Percentiles rank a stretch among this genome's conserved stretches.
These are phyloP conservation scores for Cryphonectria parasitica DNA, from an alignment of 2,329 filamentous ascomycete species.

Conservation along the genomic window DNA sequence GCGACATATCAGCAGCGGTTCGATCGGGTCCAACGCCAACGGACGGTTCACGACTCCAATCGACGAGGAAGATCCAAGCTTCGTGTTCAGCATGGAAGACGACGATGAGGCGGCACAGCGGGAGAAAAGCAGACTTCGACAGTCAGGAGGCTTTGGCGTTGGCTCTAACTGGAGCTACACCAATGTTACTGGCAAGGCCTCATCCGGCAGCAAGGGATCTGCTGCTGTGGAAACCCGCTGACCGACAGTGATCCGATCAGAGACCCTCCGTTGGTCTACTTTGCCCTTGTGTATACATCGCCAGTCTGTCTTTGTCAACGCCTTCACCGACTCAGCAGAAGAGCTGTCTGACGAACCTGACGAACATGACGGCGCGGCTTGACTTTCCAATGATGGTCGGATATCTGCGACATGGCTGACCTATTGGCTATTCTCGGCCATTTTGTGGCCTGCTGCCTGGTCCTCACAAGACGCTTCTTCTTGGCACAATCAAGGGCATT, in stretches of 20 bases:
- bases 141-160: slow-evolving; percentile 45
- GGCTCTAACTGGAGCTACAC: slow-evolving; percentile 49
- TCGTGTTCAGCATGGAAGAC: slow-evolving; percentile 69
- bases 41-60: slow-evolving; percentile 67
- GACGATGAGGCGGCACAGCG: slow-evolving; percentile 56
- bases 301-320: neutral
- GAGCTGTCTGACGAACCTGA: neutral
- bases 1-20: slow-evolving; percentile 63
- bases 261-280: neutral
- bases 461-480: neutral
- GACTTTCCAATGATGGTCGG: neutral
- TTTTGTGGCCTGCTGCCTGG: neutral
- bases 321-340: neutral
- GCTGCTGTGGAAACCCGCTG: slow-evolving; percentile 28
- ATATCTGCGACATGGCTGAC: neutral
- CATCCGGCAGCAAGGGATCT: slow-evolving; percentile 19
- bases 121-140: slow-evolving; percentile 47
- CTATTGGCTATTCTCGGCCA: neutral
- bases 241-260: neutral
- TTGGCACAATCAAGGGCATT: neutral
- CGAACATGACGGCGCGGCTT: neutral
- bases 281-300: neutral
- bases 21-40: slow-evolving; percentile 56
- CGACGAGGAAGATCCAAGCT: slow-evolving; percentile 66
- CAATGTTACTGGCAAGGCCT: slow-evolving; percentile 32